phyloP scores from a whole-genome alignment of 768 basidiomycete genomes.

The Roridomyces roridus region DNA sequence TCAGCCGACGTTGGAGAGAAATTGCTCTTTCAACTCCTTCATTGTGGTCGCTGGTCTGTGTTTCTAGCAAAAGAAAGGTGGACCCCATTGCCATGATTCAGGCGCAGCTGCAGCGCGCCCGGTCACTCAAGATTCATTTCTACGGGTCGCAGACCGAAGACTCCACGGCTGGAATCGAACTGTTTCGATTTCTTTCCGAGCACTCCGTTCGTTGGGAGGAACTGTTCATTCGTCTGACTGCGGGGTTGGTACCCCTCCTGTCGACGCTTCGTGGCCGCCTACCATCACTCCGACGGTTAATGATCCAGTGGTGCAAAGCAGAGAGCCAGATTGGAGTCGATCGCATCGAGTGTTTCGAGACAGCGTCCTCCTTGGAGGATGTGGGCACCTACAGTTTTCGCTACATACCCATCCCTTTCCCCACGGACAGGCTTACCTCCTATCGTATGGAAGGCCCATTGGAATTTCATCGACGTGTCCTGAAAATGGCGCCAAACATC shows the following conservation, averaged over 20 bases:
- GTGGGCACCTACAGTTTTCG: background rate
- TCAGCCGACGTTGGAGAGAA: background rate
- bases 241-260: background rate
- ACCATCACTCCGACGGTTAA: background rate
- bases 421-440: background rate
- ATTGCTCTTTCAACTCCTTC: background rate
- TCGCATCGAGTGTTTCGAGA: background rate
- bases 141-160: background rate
- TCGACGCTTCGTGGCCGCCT: background rate
- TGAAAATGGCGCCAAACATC: background rate
- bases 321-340: background rate
- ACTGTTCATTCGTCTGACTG: background rate
- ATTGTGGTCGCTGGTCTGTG: background rate
- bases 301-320: background rate
- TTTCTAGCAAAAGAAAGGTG: background rate
- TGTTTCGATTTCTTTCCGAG: background rate
- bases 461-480: background rate
- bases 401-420: background rate
- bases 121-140: conserved; percentile 1
- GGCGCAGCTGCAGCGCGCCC: background rate
- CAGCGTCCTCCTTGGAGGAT: background rate
- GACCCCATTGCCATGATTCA: background rate
- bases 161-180: background rate
- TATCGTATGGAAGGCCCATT: background rate
- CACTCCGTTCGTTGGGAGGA: background rate